Percentiles rank a stretch among this genome's conserved stretches.
phyloP scores from a whole-genome alignment of 495 filamentous ascomycete genomes.

The Hypoxylon fragiforme region DNA sequence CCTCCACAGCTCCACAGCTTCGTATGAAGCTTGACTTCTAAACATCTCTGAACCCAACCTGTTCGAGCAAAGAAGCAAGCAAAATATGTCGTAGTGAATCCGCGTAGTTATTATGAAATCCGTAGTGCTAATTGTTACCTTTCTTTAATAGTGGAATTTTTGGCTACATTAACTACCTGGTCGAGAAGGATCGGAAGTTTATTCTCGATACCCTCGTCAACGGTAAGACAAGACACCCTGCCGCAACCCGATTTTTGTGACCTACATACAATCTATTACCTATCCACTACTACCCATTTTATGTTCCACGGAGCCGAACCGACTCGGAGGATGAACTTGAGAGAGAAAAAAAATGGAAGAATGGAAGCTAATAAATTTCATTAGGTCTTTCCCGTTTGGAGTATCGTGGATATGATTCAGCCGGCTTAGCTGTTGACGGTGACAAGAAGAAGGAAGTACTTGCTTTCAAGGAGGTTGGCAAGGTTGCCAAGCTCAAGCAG shows the following conservation, averaged over 20 bases:
- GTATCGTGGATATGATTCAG: constrained; percentile 97
- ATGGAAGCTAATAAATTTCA: constrained; percentile 25
- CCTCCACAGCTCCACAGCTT: background rate
- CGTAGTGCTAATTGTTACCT: constrained; percentile 35
- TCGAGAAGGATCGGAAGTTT: constrained; percentile 94
- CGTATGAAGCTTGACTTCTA: too few relatives aligned
- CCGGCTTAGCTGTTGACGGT: constrained; percentile 92
- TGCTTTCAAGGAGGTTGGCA: constrained; percentile 98
- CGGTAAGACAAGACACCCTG: constrained; percentile 58
- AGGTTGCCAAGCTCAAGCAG: constrained; percentile 93
- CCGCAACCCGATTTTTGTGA: constrained; percentile 11
- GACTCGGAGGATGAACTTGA: background rate
- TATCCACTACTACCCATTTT: constrained; percentile 17
- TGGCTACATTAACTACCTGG: constrained; percentile 90
- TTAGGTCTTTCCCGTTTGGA: constrained; percentile 80
- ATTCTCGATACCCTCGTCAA: constrained; percentile 96
- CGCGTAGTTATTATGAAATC: constrained; percentile 2
- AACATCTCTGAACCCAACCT: too few relatives aligned
- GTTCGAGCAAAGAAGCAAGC: background rate
- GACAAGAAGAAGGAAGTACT: constrained; percentile 98
- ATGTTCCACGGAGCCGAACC: too few relatives aligned
- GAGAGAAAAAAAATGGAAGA: background rate
- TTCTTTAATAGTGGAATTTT: constrained; percentile 82
- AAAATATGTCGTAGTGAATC: background rate
- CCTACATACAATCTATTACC: background rate